Percentiles rank a stretch among this genome's conserved stretches.
Conservation (phyloP, 2,329 filamentous ascomycete genomes). For the Neodidymelliopsis sp. region DNA sequence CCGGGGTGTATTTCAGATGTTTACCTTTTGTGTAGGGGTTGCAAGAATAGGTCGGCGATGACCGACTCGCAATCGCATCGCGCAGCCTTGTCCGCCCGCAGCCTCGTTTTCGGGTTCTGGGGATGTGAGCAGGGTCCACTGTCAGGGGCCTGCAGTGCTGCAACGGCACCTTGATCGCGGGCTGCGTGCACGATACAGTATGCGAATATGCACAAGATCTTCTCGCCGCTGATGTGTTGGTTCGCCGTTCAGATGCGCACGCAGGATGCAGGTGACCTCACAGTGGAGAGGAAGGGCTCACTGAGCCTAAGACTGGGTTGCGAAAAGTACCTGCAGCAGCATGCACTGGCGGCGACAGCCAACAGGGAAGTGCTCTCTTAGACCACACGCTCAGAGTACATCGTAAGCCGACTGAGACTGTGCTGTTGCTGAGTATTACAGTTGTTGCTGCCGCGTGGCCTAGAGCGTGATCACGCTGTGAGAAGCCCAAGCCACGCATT, state of each 20-base stretch:
- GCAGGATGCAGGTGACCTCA: slow-evolving; percentile 12
- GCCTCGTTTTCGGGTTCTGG: slow-evolving; percentile 18
- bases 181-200: not conserved
- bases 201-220: slow-evolving; percentile 3
- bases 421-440: not conserved
- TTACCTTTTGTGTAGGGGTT: slow-evolving; percentile 1
- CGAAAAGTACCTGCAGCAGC: not conserved
- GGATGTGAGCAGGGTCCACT: slow-evolving; percentile 8
- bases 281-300: not conserved
- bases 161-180: not conserved
- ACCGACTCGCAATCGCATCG: not conserved
- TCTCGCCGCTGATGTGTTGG: slow-evolving; percentile 3
- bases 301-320: not conserved
- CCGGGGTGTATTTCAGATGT: slow-evolving; percentile 11
- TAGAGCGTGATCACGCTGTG: not conserved
- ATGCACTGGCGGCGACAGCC: not conserved
- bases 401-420: not conserved
- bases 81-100: slow-evolving; percentile 13
- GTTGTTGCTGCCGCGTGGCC: slow-evolving; percentile 1
- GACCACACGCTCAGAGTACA: not conserved
- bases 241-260: slow-evolving; percentile 7
- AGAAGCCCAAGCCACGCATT: slow-evolving; percentile 9
- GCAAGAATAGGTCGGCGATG: not conserved
- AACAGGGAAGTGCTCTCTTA: not conserved
- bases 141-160: slow-evolving; percentile 7